Evolutionary conservation across 2,329 filamentous ascomycete species (phyloP), one percentile per base, ranked within the genome.

Genomic region (Aspergillus sp.): DNA sequence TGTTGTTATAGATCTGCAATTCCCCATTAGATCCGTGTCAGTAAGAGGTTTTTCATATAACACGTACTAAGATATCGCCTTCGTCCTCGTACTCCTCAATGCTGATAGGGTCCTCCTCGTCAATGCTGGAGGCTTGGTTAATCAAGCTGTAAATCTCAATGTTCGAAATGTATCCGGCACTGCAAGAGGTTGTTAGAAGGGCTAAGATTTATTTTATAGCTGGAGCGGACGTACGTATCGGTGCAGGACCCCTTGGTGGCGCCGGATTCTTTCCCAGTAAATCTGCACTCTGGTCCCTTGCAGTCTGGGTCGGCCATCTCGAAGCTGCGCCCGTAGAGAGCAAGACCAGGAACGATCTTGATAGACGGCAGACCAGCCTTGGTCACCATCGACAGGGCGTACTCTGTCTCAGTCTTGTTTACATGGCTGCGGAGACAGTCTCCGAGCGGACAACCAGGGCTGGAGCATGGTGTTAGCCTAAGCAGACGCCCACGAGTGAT

Each of bases 331-430:
- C 45, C 53, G 38, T 56, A 56, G 26, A 30, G 24, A 2, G 47
- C 38, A 2, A 56, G 22, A 15, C 53, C 53, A 15, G 26, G 11
- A 2, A 56, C 30, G 15, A 56, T 32, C 13, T 49, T 43, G 26
- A 8, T 34, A 7, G 53, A 42, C 3, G 47, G 47, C 6, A 56
- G 15, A 4, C 34, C 43, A 5, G 52, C 52, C 24, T 52, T 53
- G 41, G 50, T 53, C 4, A 48, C 75, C 72, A 39, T 62, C 2
- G 69, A 62, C 3, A 79, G 62, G 0, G 74, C 58, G 5, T 64
- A 57, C 1, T 56, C 50, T 0, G 70, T 75, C 52, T 78, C 73
- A 0, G 75, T 78, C 39, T 67, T 55, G 62, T 78, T 78, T 53
- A 77, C 36, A 30, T 50, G 48, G 15, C 34, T 41, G 20, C 48